A percentile compares a stretch with the other conserved stretches of the same genome.
Conservation (phyloP, 116 monocot species). For the Phalaenopsis hybrid region DNA sequence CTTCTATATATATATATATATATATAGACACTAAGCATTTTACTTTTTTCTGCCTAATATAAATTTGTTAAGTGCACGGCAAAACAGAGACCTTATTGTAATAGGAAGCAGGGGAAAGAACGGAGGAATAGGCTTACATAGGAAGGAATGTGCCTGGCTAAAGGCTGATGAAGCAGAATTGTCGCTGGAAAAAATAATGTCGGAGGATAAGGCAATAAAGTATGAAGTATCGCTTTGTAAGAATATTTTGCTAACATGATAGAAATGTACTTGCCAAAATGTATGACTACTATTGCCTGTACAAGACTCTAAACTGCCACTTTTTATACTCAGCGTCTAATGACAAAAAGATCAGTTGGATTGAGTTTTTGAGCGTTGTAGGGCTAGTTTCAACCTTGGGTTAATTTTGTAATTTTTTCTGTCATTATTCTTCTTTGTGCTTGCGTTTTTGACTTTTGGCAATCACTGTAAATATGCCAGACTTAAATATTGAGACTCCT, state of each 20-base stretch:
- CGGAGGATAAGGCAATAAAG: neutral
- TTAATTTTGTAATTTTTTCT: neutral
- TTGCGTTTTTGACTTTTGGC: neutral
- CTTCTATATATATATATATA: too few relatives aligned
- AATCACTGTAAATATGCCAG: slow-evolving; percentile 25
- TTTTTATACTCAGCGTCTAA: neutral
- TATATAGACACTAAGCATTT: neutral
- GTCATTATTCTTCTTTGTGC: neutral
- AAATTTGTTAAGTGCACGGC: neutral
- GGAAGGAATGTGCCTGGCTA: neutral
- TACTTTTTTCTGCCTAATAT: neutral
- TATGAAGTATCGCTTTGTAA: neutral
- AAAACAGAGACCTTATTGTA: neutral
- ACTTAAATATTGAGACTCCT: slow-evolving; percentile 79
- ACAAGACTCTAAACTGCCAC: neutral
- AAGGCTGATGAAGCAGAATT: neutral
- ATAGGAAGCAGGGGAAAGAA: neutral
- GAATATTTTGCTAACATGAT: neutral
- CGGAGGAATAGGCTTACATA: neutral
- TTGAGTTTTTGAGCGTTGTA: neutral
- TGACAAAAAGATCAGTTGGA: neutral
- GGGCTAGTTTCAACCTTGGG: neutral
- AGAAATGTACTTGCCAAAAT: neutral
- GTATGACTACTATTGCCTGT: neutral
- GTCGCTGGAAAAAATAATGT: neutral